These are phyloP conservation scores for Monilinia laxa DNA, from an alignment of 2,329 filamentous ascomycete species.

Conservation along the genomic window DNA sequence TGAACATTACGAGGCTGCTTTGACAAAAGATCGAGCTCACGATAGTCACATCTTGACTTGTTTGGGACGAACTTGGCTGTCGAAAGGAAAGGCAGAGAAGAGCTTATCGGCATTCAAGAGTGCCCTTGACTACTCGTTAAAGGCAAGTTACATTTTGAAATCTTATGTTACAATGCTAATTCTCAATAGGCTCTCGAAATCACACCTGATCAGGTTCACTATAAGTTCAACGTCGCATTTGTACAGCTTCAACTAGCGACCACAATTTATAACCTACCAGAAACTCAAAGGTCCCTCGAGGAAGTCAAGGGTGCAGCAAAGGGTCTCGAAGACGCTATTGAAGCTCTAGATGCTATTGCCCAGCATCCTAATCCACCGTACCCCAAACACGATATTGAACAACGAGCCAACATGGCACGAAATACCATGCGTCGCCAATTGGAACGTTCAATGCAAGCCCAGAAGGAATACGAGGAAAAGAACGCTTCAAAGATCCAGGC, in stretches of 20 bases:
- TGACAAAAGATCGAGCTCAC: conserved; percentile 60
- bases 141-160: conserved; percentile 46
- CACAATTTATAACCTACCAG: conserved; percentile 70
- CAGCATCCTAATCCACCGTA: conserved; percentile 72
- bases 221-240: conserved; percentile 97
- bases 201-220: conserved; percentile 80
- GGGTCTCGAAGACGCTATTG: conserved; percentile 84
- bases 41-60: conserved; percentile 70
- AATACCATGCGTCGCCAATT: conserved; percentile 94
- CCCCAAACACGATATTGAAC: conserved; percentile 84
- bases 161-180: conserved; percentile 32
- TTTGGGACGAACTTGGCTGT: conserved; percentile 67
- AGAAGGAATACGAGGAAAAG: conserved; percentile 88
- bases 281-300: conserved; percentile 72
- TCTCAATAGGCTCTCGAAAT: conserved; percentile 66
- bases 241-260: conserved; percentile 93
- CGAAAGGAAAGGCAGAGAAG: conserved; percentile 65
- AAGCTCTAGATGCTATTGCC: conserved; percentile 63
- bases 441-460: conserved; percentile 77
- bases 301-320: conserved; percentile 79
- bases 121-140: conserved; percentile 62
- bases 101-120: conserved; percentile 61
- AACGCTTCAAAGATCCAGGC: conserved; percentile 85
- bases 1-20: conserved; percentile 84
- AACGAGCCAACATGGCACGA: conserved; percentile 93